Evolutionary conservation across 1,139 yeast genomes (phyloP).

Genomic region (Ogataea hybrid): DNA sequence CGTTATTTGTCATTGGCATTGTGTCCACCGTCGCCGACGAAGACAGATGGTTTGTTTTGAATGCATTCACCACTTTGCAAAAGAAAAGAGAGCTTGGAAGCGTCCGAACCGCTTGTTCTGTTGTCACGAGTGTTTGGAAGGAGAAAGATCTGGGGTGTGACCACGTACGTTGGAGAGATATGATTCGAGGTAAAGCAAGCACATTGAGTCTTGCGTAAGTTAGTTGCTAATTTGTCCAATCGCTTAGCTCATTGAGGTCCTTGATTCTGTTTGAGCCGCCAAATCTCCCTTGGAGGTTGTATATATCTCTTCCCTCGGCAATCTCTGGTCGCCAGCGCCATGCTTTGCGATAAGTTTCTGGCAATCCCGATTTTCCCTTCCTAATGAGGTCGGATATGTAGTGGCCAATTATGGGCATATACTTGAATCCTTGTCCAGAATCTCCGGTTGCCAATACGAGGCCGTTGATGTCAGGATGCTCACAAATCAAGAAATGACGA

Average conservation of each 20-base stretch:
- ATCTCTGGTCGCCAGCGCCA: slow-evolving; percentile 30
- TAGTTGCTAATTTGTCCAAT: neutral
- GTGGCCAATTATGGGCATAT: slow-evolving; percentile 34
- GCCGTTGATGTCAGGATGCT: slow-evolving; percentile 25
- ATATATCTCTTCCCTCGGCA: slow-evolving; percentile 18
- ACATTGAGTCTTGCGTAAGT: slow-evolving; percentile 37
- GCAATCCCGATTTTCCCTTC: slow-evolving; percentile 22
- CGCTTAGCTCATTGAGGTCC: slow-evolving; percentile 26
- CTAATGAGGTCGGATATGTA: slow-evolving; percentile 21
- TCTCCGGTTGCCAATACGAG: slow-evolving; percentile 33
- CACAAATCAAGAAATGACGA: slow-evolving; percentile 29
- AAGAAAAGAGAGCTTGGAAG: slow-evolving; percentile 36
- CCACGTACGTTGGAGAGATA: slow-evolving; percentile 36
- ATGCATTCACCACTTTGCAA: slow-evolving; percentile 35
- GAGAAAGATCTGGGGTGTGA: slow-evolving; percentile 35
- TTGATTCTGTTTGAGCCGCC: slow-evolving; percentile 32
- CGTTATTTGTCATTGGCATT: slow-evolving; percentile 38
- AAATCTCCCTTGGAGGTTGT: slow-evolving; percentile 26
- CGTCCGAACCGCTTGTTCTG: slow-evolving; percentile 35
- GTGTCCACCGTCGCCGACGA: slow-evolving; percentile 35
- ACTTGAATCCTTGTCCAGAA: slow-evolving; percentile 37
- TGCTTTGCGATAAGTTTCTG: slow-evolving; percentile 17
- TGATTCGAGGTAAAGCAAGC: slow-evolving; percentile 35
- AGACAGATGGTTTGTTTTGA: slow-evolving; percentile 37
- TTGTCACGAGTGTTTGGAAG: slow-evolving; percentile 38